Evolutionary conservation across 306 rosid genomes (phyloP), one percentile per base, ranked within the genome.

Genomic region (Vicia villosa): DNA sequence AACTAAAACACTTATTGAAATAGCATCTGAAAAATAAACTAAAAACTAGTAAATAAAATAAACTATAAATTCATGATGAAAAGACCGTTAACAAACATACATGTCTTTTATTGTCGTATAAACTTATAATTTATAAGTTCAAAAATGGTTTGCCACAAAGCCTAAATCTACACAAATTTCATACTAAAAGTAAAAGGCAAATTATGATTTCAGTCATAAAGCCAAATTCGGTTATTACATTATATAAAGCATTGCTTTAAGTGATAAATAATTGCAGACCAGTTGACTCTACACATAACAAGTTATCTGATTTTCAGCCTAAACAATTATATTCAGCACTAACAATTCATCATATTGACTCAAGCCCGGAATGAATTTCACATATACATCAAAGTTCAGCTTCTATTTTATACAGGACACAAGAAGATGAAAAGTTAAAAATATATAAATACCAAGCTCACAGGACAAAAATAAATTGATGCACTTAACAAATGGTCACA

Each of bases 361-460:
- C 50, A 40, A 79, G 42, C 22, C 22, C 41, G 47, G 46, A 41
- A 64, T 32, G 63, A 59, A 50, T 46, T 60, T 20, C 38, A 12
- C 60, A 43, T 51, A 63, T 73, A 62, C 79, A 76, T 16, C 36
- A 42, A 22, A 11, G 63, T 46, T 46, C 40, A 3, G 63, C 47
- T 8, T 73, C 57, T 32, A 67, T 15, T 63, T 74, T 69, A 41
- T 59, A 81, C 76, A 67, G 66, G 49, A 11, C 46, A 66, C 14
- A 19, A 7, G 16, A 79, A 69, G 22, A 19, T 11, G 21, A 43
- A 22, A 54, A 24, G 73, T 64, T 50, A 47, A 47, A 41, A 30
- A 47, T 45, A 63, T 49, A 47, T 50, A 46, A 77, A 77, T 58
- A 54, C 69, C 69, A 40, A 81, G 34, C 47, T 63, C 34, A 28